Conservation (phyloP, 2,329 filamentous ascomycete genomes). For the Hymenoscyphus fraxineus region DNA sequence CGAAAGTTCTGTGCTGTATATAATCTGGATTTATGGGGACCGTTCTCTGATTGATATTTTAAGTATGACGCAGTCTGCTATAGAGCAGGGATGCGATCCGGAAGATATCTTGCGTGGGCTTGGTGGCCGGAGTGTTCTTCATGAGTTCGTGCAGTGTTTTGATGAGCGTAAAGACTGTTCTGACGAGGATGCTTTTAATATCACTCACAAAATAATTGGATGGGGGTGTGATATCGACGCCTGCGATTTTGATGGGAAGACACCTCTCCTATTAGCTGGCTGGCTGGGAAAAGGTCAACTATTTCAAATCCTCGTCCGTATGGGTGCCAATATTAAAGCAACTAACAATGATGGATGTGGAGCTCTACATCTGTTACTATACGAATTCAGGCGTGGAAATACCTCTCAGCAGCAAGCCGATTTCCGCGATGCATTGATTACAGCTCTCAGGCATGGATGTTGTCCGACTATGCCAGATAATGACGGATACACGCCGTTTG, state of each 20-base stretch:
- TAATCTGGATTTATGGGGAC: neutral
- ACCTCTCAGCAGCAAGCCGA: neutral
- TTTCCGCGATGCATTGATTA: neutral
- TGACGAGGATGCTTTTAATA: neutral
- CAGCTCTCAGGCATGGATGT: neutral
- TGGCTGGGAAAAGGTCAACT: neutral
- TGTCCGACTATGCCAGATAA: neutral
- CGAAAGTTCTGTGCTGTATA: neutral
- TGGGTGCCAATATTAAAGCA: neutral
- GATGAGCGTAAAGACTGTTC: neutral
- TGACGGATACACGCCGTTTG: neutral
- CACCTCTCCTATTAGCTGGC: neutral
- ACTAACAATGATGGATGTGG: neutral
- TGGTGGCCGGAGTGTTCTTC: neutral
- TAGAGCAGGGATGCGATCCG: neutral
- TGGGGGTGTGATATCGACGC: neutral
- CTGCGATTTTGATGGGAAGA: neutral
- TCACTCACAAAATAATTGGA: neutral
- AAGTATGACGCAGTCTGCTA: neutral
- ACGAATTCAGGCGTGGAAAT: fast-evolving
- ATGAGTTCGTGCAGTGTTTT: neutral
- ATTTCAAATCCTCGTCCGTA: neutral
- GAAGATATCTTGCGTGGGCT: neutral
- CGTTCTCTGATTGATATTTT: fast-evolving
- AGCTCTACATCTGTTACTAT: neutral